phyloP scores from a whole-genome alignment of 768 basidiomycete genomes.

The Pleurotus sapidus region DNA sequence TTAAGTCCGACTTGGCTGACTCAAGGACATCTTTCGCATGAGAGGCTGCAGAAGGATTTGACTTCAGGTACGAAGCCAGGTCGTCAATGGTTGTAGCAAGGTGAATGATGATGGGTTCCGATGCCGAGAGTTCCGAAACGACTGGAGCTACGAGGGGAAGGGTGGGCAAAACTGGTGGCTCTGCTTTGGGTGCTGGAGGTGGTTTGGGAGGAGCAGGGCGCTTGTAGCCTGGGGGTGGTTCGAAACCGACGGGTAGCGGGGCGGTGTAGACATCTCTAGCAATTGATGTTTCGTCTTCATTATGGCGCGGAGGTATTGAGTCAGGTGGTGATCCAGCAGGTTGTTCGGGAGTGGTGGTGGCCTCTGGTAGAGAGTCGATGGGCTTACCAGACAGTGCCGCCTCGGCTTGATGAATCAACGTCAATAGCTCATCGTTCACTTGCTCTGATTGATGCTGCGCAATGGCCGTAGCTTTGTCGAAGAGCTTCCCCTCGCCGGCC shows the following conservation, averaged over 20 bases:
- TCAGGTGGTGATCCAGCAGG: slow-evolving; percentile 22
- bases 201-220: slow-evolving; percentile 55
- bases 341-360: slow-evolving; percentile 21
- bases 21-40: slow-evolving; percentile 76
- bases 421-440: slow-evolving; percentile 62
- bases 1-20: slow-evolving; percentile 78
- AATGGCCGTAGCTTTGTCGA: slow-evolving; percentile 38
- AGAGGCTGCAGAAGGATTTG: slow-evolving; percentile 63
- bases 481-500: slow-evolving; percentile 25
- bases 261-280: slow-evolving; percentile 55
- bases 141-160: slow-evolving; percentile 83
- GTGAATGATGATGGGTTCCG: slow-evolving; percentile 92
- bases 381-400: slow-evolving; percentile 56
- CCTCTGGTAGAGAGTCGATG: slow-evolving; percentile 19
- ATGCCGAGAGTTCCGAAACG: slow-evolving; percentile 64
- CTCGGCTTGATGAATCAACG: slow-evolving; percentile 72
- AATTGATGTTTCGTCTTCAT: slow-evolving; percentile 11
- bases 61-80: slow-evolving; percentile 79
- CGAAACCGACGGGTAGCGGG: slow-evolving; percentile 89
- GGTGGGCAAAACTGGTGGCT: slow-evolving; percentile 16
- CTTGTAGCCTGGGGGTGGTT: slow-evolving; percentile 87
- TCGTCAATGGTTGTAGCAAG: slow-evolving; percentile 92
- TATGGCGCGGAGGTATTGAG: slow-evolving; percentile 11
- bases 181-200: slow-evolving; percentile 23
- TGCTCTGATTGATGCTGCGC: slow-evolving; percentile 43